Evolutionary conservation across 2,329 filamentous ascomycete genomes (phyloP), one percentile per base, ranked within the genome.

Genomic region (Colletotrichum cuscutae): DNA sequence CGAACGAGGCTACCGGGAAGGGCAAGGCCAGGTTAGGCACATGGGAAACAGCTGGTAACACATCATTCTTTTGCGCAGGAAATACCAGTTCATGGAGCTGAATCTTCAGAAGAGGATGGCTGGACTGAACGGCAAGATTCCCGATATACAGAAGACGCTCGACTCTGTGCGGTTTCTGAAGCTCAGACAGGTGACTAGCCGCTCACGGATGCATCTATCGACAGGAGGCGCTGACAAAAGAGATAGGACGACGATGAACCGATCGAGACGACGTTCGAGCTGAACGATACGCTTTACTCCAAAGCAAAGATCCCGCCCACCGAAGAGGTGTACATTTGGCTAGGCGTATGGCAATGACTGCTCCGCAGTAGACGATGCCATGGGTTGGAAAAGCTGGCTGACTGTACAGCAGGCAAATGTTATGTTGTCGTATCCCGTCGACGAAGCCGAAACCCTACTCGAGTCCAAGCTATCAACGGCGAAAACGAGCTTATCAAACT

Each of bases 21-120:
- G 30, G 37, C 49, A 12, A 22, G 28, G 30, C 49, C 12, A 35
- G 42, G n/a, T 37, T 12, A 35, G 11, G 32, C 32, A 35, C 35
- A n/a, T 22, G 32, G 11, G 63, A 22, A 35, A 42, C 52, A 59
- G 15, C 32, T 72, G 71, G 71, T 73, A 73, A 73, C 71, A 72
- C 8, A 59, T 68, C 37, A 26, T 35, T 59, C 15, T 42, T 42
- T 83, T 80, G 82, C 19, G 67, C 81, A 97, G 95, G 78, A 99
- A 99, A 89, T 99, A 99, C 86, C 97, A 98, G 83, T 99, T 98
- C 85, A 99, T 99, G 97, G 95, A 98, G 85, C 88, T 93, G 81
- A 98, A 98, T 83, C 94, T 97, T 72, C 93, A 97, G 82, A 90
- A 95, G 75, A 90, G 97, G 60, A 92, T 94, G 65, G 87, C 89